Percentiles rank a stretch among this genome's conserved stretches.
Evolutionary conservation across 2,329 filamentous ascomycete genomes (phyloP).

Genomic region (Sporothrix brasiliensis): DNA sequence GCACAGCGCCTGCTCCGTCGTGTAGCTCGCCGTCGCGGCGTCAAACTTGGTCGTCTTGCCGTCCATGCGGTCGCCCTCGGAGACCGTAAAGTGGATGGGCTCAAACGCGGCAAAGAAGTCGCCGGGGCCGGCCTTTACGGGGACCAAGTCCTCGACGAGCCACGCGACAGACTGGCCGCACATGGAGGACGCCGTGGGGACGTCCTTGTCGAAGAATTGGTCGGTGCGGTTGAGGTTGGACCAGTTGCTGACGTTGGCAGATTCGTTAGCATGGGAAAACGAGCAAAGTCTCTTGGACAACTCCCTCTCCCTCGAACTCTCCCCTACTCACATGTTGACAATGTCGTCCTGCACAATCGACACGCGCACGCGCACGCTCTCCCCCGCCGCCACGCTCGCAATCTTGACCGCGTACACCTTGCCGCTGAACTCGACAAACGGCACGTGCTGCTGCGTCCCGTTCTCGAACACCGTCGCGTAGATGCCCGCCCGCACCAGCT

Average conservation of each 20-base stretch:
- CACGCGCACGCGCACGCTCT: constrained; percentile 24
- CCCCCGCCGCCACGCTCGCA: constrained; percentile 25
- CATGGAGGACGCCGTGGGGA: constrained; percentile 24
- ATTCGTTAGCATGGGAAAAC: background rate
- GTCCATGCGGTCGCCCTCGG: constrained; percentile 27
- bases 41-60: constrained; percentile 27
- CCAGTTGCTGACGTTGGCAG: constrained; percentile 28
- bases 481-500: constrained; percentile 28
- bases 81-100: constrained; percentile 26
- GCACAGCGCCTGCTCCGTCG: constrained; percentile 29
- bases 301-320: no score
- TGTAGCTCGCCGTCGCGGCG: constrained; percentile 28
- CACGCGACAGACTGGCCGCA: constrained; percentile 33
- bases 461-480: constrained; percentile 30
- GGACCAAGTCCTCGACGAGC: constrained; percentile 34
- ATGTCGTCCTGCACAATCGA: constrained; percentile 26
- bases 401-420: constrained; percentile 21
- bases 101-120: constrained; percentile 33
- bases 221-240: constrained; percentile 30
- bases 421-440: constrained; percentile 31
- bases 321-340: constrained; percentile 23
- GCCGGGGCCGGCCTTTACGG: constrained; percentile 22
- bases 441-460: constrained; percentile 30
- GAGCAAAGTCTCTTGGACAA: background rate
- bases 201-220: constrained; percentile 27